A percentile compares a stretch with the other conserved stretches of the same genome.
Evolutionary conservation across 75 land plant species (phyloP).

Genomic region (Azolla pinnata): DNA sequence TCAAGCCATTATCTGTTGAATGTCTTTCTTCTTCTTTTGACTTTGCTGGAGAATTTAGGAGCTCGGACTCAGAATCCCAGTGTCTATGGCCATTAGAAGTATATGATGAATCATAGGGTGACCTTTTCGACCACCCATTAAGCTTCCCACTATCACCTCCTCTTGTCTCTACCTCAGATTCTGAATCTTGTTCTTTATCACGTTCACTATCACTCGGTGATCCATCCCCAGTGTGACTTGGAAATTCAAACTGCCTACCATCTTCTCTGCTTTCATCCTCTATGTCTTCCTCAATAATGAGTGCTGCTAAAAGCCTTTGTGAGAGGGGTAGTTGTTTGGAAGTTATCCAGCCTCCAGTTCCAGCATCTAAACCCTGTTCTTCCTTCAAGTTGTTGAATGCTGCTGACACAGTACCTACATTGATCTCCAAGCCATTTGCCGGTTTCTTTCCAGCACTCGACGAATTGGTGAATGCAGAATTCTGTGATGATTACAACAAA

Average conservation of each 20-base stretch:
- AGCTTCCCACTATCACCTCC: not conserved
- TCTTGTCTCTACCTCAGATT: conserved; percentile 30
- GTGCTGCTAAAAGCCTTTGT: conserved; percentile 65
- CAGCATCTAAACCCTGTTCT: too few species aligned
- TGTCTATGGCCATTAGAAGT: conserved; percentile 27
- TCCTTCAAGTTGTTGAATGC: too few species aligned
- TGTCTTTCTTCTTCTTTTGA: not conserved
- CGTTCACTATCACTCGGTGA: conserved; percentile 24
- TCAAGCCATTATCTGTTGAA: not conserved
- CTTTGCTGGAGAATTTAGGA: not conserved
- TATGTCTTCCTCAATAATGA: conserved; percentile 55
- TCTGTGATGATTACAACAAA: too few species aligned
- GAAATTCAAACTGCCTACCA: conserved; percentile 9
- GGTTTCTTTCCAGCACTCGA: too few species aligned
- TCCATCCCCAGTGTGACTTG: conserved; percentile 24
- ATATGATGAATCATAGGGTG: conserved; percentile 28
- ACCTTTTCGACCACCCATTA: not conserved
- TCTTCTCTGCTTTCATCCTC: conserved; percentile 18
- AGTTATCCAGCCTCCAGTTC: not conserved
- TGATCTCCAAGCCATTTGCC: too few species aligned
- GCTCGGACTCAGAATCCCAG: not conserved
- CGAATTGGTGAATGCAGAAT: too few species aligned
- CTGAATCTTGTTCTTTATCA: conserved; percentile 17
- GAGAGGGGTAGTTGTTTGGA: conserved; percentile 41
- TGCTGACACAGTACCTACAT: too few species aligned